Base-by-base conservation (phyloP, 2,329 filamentous ascomycete genomes). In the Phialophora chinensis region DNA sequence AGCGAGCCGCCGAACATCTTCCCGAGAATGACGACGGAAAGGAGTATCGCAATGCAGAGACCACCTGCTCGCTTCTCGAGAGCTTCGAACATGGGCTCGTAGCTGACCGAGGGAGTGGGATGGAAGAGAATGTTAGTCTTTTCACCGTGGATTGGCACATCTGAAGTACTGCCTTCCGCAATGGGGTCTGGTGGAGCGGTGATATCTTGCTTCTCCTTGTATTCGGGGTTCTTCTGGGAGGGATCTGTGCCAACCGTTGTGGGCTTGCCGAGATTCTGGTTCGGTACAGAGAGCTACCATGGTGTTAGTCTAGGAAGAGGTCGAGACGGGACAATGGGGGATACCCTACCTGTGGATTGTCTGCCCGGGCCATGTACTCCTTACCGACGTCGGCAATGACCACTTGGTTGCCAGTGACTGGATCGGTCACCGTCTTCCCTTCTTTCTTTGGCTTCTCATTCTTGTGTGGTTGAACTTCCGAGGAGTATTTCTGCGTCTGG, bases 41-140 rank as follows among this genome's bases (percentile, higher is more conserved):
- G 74, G 67, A 93, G 88, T 60, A 97, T 89, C 8, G 83, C 89
- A 11, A 84, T 80, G 71, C 90, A 91, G 4, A 97, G 79, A 0
- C 87, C 81, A 54, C 87, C 88, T n/a, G 90, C 91, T 10, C 89
- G 87, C 71, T 87, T 86, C 79, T 98, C 92, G 65, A 97, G 78
- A 12, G 86, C 79, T 23, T 84, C 86, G 76, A 91, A 97, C 86
- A 93, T 96, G 4, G 93, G 92, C 77, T 96, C 92, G 75, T 92
- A 97, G 80, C 90, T 92, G 71, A 97, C 86, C 0, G 90, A 91
- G 0, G 94, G 94, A 0, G 94, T 98, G 17, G 95, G 94, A 78
- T 97, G 94, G 79, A 98, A 98, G 33, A 97, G 85, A 20, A 98
- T 89, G 69, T 97, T 97, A 3, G 95, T 98, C 85, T 95, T 97